Evolutionary conservation across 2,329 filamentous ascomycete genomes (phyloP).

Genomic region (Ophiocordyceps camponoti-leonardi): DNA sequence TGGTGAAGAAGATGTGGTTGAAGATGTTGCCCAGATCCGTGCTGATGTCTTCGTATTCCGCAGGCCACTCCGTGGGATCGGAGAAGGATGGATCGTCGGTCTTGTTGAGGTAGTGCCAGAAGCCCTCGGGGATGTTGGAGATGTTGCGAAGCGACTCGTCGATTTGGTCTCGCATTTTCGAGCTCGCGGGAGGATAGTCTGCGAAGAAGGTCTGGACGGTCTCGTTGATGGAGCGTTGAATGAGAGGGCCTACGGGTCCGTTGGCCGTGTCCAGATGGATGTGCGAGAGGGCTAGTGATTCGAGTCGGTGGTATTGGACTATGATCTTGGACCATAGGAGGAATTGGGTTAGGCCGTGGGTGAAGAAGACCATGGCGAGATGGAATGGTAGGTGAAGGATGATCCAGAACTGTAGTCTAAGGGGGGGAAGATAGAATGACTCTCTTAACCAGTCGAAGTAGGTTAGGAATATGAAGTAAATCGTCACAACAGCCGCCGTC

Average conservation of each 20-base stretch:
- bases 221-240: slow-evolving; percentile 6
- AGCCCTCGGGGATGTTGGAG: no score
- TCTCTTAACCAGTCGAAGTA: slow-evolving; percentile 49
- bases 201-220: slow-evolving; percentile 8
- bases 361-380: slow-evolving; percentile 42
- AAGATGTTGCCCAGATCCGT: slow-evolving; percentile 5
- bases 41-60: slow-evolving; percentile 9
- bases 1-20: slow-evolving; percentile 9
- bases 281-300: slow-evolving; percentile 3
- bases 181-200: slow-evolving; percentile 2
- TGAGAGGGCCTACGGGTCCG: slow-evolving; percentile 5
- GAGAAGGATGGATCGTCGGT: no score
- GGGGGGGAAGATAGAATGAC: slow-evolving; percentile 31
- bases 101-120: no score
- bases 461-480: slow-evolving; percentile 27
- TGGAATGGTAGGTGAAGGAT: slow-evolving; percentile 46
- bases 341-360: slow-evolving; percentile 44
- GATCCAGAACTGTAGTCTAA: slow-evolving; percentile 42
- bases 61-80: no score
- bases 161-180: no score
- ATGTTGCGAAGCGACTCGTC: no score
- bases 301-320: slow-evolving; percentile 10
- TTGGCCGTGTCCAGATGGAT: slow-evolving; percentile 3
- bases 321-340: slow-evolving; percentile 25
- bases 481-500: slow-evolving; percentile 18